These are phyloP conservation scores for Aspergillus latus DNA, from an alignment of 2,329 filamentous ascomycete species.

Conservation along the genomic window DNA sequence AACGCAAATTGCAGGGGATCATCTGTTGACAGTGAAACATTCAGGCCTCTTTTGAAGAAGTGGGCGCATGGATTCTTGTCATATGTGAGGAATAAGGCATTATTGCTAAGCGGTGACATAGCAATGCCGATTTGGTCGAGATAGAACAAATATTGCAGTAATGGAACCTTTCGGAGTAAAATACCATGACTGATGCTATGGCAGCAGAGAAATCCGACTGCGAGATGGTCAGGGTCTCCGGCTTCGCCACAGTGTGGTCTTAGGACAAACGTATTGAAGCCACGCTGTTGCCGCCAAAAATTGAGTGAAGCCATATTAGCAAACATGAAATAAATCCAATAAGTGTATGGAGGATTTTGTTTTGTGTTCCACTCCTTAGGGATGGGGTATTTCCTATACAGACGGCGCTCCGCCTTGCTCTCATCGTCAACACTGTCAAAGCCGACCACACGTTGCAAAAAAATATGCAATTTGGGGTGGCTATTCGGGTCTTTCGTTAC, in stretches of 20 bases:
- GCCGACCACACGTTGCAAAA: constrained; percentile 90
- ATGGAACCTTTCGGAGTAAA: constrained; percentile 84
- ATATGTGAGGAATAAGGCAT: constrained; percentile 92
- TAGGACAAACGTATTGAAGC: constrained; percentile 93
- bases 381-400: constrained; percentile 94
- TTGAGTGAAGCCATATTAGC: constrained; percentile 93
- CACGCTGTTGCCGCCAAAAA: constrained; percentile 81
- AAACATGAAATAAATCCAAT: constrained; percentile 98
- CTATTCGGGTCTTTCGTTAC: constrained; percentile 82
- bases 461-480: constrained; percentile 91
- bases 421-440: constrained; percentile 98
- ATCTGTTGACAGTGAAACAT: constrained; percentile 94
- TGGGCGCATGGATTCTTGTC: constrained; percentile 94
- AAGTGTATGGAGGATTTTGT: constrained; percentile 97
- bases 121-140: constrained; percentile 97
- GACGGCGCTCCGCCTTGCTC: constrained; percentile 88
- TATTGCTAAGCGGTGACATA: constrained; percentile 99
- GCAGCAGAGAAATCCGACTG: constrained; percentile 84
- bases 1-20: constrained; percentile 98
- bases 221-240: constrained; percentile 93
- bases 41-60: constrained; percentile 92
- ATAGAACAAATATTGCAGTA: constrained; percentile 97
- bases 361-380: constrained; percentile 85
- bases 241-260: constrained; percentile 96
- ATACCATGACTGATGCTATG: constrained; percentile 97